phyloP scores from a whole-genome alignment of 495 filamentous ascomycete genomes.

The Hypoxylon lienhwacheense region DNA sequence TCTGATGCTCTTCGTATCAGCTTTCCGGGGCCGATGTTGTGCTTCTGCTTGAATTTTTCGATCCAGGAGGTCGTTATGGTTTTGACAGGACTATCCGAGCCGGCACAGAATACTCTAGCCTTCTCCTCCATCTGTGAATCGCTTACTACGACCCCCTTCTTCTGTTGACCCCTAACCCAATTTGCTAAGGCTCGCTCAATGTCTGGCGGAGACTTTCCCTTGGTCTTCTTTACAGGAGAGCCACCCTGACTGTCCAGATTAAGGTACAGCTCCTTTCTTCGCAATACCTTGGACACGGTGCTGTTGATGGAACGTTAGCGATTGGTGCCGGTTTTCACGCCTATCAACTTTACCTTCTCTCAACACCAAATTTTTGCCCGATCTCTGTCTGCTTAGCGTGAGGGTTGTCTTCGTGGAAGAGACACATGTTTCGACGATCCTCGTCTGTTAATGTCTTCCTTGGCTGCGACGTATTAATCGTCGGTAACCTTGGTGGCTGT shows the following conservation, averaged over 20 bases:
- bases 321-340: constrained; percentile 6
- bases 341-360: constrained; percentile 77
- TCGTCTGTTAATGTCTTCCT: constrained; percentile 91
- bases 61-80: constrained; percentile 78
- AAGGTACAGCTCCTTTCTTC: constrained; percentile 96
- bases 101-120: constrained; percentile 80
- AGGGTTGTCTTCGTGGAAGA: constrained; percentile 93
- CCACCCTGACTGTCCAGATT: constrained; percentile 81
- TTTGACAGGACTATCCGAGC: constrained; percentile 76
- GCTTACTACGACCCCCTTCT: constrained; percentile 73
- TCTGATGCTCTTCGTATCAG: constrained; percentile 71
- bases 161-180: constrained; percentile 81
- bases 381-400: constrained; percentile 98
- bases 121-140: constrained; percentile 87
- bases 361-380: constrained; percentile 93
- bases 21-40: constrained; percentile 68
- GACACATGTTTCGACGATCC: constrained; percentile 89
- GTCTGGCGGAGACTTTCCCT: constrained; percentile 84
- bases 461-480: constrained; percentile 62
- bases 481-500: constrained; percentile 49
- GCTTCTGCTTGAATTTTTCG: constrained; percentile 95
- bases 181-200: constrained; percentile 93
- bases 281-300: constrained; percentile 96
- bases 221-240: constrained; percentile 85
- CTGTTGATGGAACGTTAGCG: constrained; percentile 53